Evolutionary conservation across 2,329 filamentous ascomycete species (phyloP), one percentile per base, ranked within the genome.

Genomic region (Claviceps digitariae): DNA sequence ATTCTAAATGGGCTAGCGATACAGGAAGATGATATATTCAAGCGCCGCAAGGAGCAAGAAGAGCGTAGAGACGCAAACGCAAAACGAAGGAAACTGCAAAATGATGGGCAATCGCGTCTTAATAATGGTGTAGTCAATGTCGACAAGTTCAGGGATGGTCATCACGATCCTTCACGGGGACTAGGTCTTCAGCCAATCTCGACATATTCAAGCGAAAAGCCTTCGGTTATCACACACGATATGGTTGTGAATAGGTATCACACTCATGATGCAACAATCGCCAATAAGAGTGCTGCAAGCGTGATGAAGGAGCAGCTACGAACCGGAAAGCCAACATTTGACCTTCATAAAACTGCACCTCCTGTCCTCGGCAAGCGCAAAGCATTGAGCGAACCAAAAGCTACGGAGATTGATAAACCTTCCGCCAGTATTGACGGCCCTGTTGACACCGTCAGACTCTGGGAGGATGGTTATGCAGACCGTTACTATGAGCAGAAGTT

Each of bases 401-500:
- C n/a, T 43, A 15, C 38, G 7, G 27, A 44, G 25, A 12, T n/a
- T 36, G 17, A 38, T 21, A n/a, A 13, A 45, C 5, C 27, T 27
- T 36, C 20, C 20, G 15, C 20, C 20, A 46, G 31, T 25, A 23
- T 23, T 13, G 83, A 86, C 43, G 77, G 79, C 20, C 81, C 86
- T 2, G 75, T 82, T 56, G 93, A 98, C 64, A 88, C 84, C 20
- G 87, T 98, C 51, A 82, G 85, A 55, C 74, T 98, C 13, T 98
- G 93, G 93, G 93, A 98, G 64, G 84, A 90, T 51, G 93, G 93
- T 8, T 98, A 98, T 66, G 84, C 86, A 50, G 91, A 96, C 69
- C 81, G 93, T 48, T 98, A 98, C 68, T 98, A 98, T 65, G 86
- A 95, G 66, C 89, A 95, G 66, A 98, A 98, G 66, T 98, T 98